Base-by-base conservation (phyloP, 805 yeast species). In the Pichia eremophila region DNA sequence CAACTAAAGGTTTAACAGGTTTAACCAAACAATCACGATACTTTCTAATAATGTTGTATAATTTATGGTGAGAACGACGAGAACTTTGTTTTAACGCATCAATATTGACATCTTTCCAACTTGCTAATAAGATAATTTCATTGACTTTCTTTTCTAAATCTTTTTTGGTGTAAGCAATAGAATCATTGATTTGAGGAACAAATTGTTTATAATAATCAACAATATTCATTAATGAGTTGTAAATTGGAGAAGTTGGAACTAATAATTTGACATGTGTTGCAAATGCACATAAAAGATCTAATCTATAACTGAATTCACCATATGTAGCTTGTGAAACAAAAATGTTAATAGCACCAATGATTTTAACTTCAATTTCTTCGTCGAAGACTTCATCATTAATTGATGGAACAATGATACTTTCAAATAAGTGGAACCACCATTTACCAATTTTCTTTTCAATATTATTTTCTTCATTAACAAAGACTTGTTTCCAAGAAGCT, bases 51-150 rank as follows among this genome's bases (percentile, higher is more conserved):
- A 85, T 62, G 64, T 89, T 93, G 76, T 83, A 91, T 46, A 93
- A 78, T 56, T 74, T 79, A 53, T 79, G 78, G 60, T 95, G 99
- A 0, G 97, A 89, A 43, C 84, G 78, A 53, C 88, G 80, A 7
- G 99, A 93, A 65, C 96, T 87, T 65, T 90, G 97, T 56, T 87
- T 89, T 57, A 93, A 72, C 0, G 99, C 96, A 59, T 85, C 95
- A 40, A 89, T 78, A 58, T 93, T 95, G 12, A 89, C 90, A 67
- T 93, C 99, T 56, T 90, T 89, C 98, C 98, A 95, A 58, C 96
- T 86, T 1, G 99, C 97, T 15, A 93, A 71, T 41, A 87, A 67
- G 40, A 93, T 88, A 4, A 89, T 82, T 49, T 93, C 99, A 35
- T 79, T 73, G 11, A 93, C 77, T 44, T 88, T 88, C 59, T 90